These are phyloP conservation scores for Alternaria sp. DNA, from an alignment of 2,329 filamentous ascomycete genomes.

Conservation along the genomic window DNA sequence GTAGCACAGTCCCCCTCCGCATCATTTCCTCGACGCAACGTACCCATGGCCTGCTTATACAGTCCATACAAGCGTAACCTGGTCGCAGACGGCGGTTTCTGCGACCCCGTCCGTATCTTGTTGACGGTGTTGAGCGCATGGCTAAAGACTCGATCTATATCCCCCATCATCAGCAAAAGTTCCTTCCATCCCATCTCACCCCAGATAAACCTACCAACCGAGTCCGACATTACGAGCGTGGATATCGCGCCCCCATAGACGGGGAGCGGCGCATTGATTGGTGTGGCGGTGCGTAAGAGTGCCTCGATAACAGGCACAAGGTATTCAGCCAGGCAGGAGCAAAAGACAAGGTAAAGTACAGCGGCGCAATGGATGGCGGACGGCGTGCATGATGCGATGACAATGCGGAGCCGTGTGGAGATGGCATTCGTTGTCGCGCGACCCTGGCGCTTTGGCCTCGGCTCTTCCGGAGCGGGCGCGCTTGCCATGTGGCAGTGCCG, in stretches of 20 bases:
- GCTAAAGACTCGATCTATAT: slow-evolving; percentile 91
- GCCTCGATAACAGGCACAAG: not conserved
- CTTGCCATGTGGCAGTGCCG: slow-evolving; percentile 15
- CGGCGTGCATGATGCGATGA: slow-evolving; percentile 15
- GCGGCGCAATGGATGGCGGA: not conserved
- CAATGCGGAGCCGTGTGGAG: slow-evolving; percentile 16
- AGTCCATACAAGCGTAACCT: slow-evolving; percentile 93
- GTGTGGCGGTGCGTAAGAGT: not conserved
- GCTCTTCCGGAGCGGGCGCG: slow-evolving; percentile 2
- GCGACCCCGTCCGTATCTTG: slow-evolving; percentile 92
- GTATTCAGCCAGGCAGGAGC: slow-evolving; percentile 2
- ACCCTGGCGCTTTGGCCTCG: slow-evolving; percentile 13
- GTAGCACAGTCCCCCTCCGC: not conserved
- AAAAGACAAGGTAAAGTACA: not conserved
- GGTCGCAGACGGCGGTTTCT: slow-evolving; percentile 83
- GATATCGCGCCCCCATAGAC: slow-evolving; percentile 24
- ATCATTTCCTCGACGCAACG: slow-evolving; percentile 16
- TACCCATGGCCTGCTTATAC: slow-evolving; percentile 96
- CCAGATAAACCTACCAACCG: slow-evolving; percentile 44
- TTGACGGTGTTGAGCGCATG: slow-evolving; percentile 99
- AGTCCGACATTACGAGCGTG: slow-evolving; percentile 47
- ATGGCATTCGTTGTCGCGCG: slow-evolving; percentile 13
- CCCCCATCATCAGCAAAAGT: not conserved
- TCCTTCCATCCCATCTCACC: not conserved
- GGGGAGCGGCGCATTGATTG: slow-evolving; percentile 20